Evolutionary conservation across 192 early-diverging fungal species (phyloP).

Genomic region (Coemansia umbellata): DNA sequence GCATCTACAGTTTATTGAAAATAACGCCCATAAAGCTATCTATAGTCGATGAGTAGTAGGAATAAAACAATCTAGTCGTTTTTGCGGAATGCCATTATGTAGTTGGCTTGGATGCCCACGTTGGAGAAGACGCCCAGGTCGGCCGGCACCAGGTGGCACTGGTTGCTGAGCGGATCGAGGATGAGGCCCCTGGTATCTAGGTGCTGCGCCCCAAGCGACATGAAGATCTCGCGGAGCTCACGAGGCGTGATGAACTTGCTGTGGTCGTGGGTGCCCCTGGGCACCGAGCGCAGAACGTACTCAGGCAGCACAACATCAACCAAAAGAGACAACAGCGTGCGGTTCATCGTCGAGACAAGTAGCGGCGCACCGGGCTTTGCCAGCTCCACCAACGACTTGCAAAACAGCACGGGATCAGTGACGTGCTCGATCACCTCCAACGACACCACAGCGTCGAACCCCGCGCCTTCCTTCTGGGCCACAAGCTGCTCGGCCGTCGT

Average conservation of each 20-base stretch:
- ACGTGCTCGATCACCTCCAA: slow-evolving; percentile 96
- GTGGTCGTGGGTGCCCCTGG: slow-evolving; percentile 81
- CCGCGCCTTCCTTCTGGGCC: slow-evolving; percentile 19
- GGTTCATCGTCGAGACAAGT: slow-evolving; percentile 90
- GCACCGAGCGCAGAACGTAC: slow-evolving; percentile 71
- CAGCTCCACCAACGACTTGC: slow-evolving; percentile 61
- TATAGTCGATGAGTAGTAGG: slow-evolving; percentile 9
- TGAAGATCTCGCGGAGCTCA: slow-evolving; percentile 54
- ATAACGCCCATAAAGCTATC: slow-evolving; percentile 2
- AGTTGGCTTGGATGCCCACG: slow-evolving; percentile 49
- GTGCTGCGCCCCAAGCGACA: slow-evolving; percentile 38
- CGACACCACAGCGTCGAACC: slow-evolving; percentile 79
- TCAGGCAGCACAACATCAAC: slow-evolving; percentile 83
- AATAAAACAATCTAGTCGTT: neutral
- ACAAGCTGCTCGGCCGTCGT: slow-evolving; percentile 57
- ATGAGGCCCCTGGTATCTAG: slow-evolving; percentile 56
- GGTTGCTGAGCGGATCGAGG: slow-evolving; percentile 51
- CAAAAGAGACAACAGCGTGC: slow-evolving; percentile 68
- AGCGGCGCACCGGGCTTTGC: slow-evolving; percentile 64
- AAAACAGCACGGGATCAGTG: slow-evolving; percentile 63
- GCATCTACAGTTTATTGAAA: slow-evolving; percentile 11
- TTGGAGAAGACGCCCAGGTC: slow-evolving; percentile 25
- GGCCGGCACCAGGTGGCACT: slow-evolving; percentile 37
- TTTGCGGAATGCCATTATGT: slow-evolving; percentile 43
- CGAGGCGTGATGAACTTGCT: slow-evolving; percentile 78